Conservation (phyloP, 2,329 filamentous ascomycete genomes). For the Cercospora sp. region DNA sequence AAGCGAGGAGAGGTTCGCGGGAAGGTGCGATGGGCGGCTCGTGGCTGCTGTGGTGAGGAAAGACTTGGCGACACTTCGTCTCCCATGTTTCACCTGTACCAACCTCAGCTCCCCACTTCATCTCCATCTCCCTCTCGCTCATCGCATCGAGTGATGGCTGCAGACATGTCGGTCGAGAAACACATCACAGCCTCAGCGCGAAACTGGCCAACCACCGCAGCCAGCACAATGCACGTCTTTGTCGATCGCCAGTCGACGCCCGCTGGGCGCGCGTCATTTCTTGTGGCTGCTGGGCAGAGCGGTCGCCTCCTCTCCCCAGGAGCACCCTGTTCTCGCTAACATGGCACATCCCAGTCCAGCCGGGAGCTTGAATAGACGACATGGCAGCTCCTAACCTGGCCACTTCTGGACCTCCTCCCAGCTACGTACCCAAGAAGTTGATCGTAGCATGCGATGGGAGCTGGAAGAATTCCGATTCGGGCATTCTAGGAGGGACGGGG, state of each 20-base stretch:
- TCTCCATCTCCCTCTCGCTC: background rate
- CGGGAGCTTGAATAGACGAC: background rate
- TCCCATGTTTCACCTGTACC: background rate
- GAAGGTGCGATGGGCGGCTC: background rate
- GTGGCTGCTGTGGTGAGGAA: background rate
- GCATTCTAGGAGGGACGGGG: constrained; percentile 26
- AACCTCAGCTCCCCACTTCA: background rate
- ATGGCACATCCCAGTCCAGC: background rate
- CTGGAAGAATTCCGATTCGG: constrained; percentile 32
- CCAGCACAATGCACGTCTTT: background rate
- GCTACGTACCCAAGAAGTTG: constrained; percentile 26
- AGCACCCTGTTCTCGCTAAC: background rate
- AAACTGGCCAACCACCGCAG: background rate
- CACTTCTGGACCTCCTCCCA: background rate
- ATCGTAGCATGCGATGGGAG: constrained; percentile 34
- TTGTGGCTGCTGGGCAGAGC: background rate
- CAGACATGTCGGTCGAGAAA: background rate
- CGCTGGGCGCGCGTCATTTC: constrained; percentile 1
- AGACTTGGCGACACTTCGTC: background rate
- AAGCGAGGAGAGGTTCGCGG: background rate
- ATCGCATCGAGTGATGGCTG: background rate
- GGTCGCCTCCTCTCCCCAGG: background rate
- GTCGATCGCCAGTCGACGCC: background rate
- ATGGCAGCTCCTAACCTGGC: background rate
- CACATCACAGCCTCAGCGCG: background rate